Conservation (phyloP, 768 basidiomycete species). For the Leucocoprinus birnbaumii region DNA sequence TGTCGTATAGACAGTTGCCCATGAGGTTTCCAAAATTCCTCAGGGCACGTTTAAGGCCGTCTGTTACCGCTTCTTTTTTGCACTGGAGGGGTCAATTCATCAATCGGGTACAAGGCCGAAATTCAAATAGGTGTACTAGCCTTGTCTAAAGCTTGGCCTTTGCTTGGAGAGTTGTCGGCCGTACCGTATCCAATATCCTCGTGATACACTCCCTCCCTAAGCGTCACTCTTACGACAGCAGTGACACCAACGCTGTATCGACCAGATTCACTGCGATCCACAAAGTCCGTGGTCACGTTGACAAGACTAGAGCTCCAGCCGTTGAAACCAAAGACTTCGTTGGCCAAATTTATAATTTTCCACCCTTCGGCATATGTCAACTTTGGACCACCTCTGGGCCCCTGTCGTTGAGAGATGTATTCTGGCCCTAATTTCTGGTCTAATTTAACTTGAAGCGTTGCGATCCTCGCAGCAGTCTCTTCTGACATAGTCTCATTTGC, state of each 20-base stretch:
- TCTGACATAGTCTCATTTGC: constrained; percentile 45
- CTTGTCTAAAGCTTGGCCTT: constrained; percentile 88
- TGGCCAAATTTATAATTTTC: constrained; percentile 97
- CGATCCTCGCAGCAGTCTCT: constrained; percentile 65
- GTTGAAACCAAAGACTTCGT: constrained; percentile 98
- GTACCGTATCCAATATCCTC: constrained; percentile 94
- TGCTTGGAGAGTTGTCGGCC: constrained; percentile 81
- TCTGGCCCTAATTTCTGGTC: constrained; percentile 92
- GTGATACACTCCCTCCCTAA: constrained; percentile 85
- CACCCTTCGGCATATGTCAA: constrained; percentile 95
- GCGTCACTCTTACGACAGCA: constrained; percentile 82
- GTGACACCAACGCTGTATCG: constrained; percentile 75
- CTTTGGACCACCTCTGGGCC: constrained; percentile 83
- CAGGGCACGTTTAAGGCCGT: constrained; percentile 87
- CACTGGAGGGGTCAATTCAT: constrained; percentile 51
- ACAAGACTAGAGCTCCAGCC: constrained; percentile 88
- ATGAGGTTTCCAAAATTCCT: constrained; percentile 92
- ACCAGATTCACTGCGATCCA: constrained; percentile 67
- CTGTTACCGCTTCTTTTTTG: constrained; percentile 98
- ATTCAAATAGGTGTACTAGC: constrained; percentile 41
- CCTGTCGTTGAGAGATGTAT: constrained; percentile 84
- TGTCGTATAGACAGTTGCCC: constrained; percentile 98
- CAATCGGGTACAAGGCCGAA: background rate
- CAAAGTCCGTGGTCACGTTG: constrained; percentile 71
- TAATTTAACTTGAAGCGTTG: constrained; percentile 75